phyloP scores from a whole-genome alignment of 495 filamentous ascomycete species.

The Pyrenula aspistea region DNA sequence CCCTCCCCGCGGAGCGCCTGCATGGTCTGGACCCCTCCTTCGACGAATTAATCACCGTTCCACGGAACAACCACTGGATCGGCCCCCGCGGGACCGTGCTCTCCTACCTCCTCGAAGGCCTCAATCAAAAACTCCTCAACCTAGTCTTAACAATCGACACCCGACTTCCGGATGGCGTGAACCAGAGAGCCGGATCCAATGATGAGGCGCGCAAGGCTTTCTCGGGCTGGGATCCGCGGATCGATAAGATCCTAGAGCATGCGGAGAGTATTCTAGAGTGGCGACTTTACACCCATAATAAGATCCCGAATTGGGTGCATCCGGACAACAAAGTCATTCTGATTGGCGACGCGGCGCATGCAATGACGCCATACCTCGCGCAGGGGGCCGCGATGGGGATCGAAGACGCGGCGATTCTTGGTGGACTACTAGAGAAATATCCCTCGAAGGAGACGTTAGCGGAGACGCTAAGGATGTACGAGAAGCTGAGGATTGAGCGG shows the following conservation, averaged over 20 bases:
- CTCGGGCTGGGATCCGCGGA: not conserved
- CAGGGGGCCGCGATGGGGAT: conserved; percentile 34
- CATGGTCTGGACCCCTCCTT: not conserved
- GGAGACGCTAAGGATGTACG: not conserved
- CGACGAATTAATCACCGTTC: not conserved
- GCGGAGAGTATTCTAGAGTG: not conserved
- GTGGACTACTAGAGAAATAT: conserved; percentile 22
- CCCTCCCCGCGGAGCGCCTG: not conserved
- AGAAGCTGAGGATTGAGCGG: not conserved
- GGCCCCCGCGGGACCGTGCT: not conserved
- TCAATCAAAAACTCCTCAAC: not conserved
- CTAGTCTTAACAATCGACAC: not conserved
- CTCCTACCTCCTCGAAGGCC: not conserved
- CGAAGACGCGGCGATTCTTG: conserved; percentile 29
- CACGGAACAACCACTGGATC: not conserved
- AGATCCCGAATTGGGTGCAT: not conserved
- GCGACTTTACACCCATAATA: not conserved
- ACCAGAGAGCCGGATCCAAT: not conserved
- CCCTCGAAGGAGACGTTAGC: not conserved
- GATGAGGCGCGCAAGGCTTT: not conserved
- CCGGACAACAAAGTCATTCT: conserved; percentile 7
- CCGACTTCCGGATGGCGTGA: not conserved
- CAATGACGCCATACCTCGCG: conserved; percentile 30
- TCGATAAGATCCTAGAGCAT: not conserved
- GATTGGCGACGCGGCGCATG: conserved; percentile 32